Percentiles rank a stretch among this genome's conserved stretches.
Conservation (phyloP, 257 asterid species). For the Fraxinus excelsior region DNA sequence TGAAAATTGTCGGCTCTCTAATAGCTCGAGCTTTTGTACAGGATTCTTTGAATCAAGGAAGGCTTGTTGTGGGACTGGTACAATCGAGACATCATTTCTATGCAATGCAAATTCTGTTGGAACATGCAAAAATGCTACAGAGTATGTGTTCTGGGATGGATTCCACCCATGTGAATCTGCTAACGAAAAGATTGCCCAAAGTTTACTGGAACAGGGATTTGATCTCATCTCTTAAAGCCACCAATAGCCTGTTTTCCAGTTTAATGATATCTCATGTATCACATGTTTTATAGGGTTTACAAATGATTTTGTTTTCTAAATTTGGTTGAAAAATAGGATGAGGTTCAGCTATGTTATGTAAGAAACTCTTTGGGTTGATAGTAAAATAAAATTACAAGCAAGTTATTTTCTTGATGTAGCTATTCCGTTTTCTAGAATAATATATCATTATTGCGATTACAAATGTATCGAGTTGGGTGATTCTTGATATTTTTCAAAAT, state of each 20-base stretch:
- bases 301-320: conserved; percentile 1
- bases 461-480: no score
- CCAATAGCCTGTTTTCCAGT: conserved; percentile 18
- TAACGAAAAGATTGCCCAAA: conserved; percentile 66
- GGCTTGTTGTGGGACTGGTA: conserved; percentile 83
- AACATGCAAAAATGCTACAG: conserved; percentile 77
- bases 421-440: not conserved
- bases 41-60: conserved; percentile 76
- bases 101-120: conserved; percentile 68
- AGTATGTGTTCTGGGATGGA: conserved; percentile 83
- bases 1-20: not conserved
- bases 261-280: not conserved
- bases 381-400: not conserved
- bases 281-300: conserved; percentile 4
- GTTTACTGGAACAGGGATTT: conserved; percentile 62
- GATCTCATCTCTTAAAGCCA: conserved; percentile 60
- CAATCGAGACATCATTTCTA: conserved; percentile 58
- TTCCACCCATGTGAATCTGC: conserved; percentile 75
- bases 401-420: not conserved
- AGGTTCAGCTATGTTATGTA: not conserved
- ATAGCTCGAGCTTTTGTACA: conserved; percentile 17
- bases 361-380: not conserved
- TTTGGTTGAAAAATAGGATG: not conserved
- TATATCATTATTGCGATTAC: no score
- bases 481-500: no score